phyloP scores from a whole-genome alignment of 164 flowering plant genomes.

The Kingdonia uniflora region DNA sequence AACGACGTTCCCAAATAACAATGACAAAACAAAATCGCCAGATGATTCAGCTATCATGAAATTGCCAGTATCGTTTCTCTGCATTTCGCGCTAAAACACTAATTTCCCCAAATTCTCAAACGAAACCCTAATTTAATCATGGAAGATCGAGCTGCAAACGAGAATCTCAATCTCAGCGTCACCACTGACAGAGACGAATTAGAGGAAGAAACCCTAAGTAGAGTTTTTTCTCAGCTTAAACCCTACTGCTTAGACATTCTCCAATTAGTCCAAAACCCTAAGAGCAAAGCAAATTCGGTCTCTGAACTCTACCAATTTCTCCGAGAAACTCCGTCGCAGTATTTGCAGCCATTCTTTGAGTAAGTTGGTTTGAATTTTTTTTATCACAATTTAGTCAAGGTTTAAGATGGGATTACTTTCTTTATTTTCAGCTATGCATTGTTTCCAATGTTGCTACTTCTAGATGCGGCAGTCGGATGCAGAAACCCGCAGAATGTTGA shows the following conservation, averaged over 20 bases:
- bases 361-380: slow-evolving; percentile 16
- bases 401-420: too few species aligned
- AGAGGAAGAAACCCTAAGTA: slow-evolving; percentile 13
- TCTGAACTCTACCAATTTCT: slow-evolving; percentile 35
- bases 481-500: slow-evolving; percentile 31
- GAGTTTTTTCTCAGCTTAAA: slow-evolving; percentile 39
- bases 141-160: too few species aligned
- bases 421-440: slow-evolving; percentile 46
- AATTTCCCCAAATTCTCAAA: too few species aligned
- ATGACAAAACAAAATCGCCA: too few species aligned
- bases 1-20: too few species aligned
- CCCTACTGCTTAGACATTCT: slow-evolving; percentile 43
- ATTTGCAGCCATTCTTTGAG: slow-evolving; percentile 67
- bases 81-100: too few species aligned
- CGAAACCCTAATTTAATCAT: too few species aligned
- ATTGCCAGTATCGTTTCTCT: too few species aligned
- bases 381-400: too few species aligned
- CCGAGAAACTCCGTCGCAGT: slow-evolving; percentile 23
- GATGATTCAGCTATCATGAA: too few species aligned
- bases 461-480: slow-evolving; percentile 72
- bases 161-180: too few species aligned
- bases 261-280: slow-evolving; percentile 44
- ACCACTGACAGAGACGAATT: too few species aligned
- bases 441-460: slow-evolving; percentile 78
- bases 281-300: slow-evolving; percentile 18